Evolutionary conservation across 2,329 filamentous ascomycete species (phyloP).

Genomic region (Penicillium sp.): DNA sequence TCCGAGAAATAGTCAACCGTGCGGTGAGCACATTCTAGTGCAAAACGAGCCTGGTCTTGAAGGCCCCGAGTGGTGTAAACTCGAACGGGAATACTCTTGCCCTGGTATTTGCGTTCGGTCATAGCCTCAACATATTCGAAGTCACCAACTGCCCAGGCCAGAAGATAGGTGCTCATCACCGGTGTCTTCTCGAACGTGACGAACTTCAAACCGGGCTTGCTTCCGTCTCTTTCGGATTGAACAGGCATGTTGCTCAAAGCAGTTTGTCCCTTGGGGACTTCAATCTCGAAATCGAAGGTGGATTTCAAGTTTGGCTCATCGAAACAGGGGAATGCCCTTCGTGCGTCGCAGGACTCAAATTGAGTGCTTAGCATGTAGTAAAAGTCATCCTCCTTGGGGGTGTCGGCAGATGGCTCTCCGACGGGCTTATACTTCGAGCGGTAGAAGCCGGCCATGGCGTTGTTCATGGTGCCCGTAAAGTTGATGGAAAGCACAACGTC

Average conservation of each 20-base stretch:
- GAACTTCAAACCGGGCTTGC: slow-evolving; percentile 60
- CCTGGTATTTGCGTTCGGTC: slow-evolving; percentile 86
- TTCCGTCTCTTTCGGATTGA: slow-evolving; percentile 67
- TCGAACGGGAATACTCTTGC: slow-evolving; percentile 84
- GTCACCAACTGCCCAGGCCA: slow-evolving; percentile 93
- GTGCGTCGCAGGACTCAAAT: slow-evolving; percentile 94
- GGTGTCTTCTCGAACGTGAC: slow-evolving; percentile 82
- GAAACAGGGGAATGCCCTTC: slow-evolving; percentile 94
- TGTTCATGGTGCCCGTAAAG: slow-evolving; percentile 81
- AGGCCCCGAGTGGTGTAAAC: slow-evolving; percentile 96
- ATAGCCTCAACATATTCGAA: slow-evolving; percentile 95
- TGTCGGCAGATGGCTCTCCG: slow-evolving; percentile 68
- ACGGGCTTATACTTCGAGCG: slow-evolving; percentile 88
- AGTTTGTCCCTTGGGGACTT: slow-evolving; percentile 82
- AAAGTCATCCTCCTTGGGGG: slow-evolving; percentile 67
- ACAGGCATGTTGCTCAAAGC: slow-evolving; percentile 96
- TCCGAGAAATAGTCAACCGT: slow-evolving; percentile 97
- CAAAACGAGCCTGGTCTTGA: slow-evolving; percentile 86
- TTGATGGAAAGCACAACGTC: slow-evolving; percentile 68
- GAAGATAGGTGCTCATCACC: slow-evolving; percentile 83
- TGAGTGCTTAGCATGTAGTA: slow-evolving; percentile 87
- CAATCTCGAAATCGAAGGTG: slow-evolving; percentile 89
- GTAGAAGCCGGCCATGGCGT: slow-evolving; percentile 90
- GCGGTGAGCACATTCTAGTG: slow-evolving; percentile 85
- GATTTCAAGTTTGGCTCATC: slow-evolving; percentile 97